Conservation (phyloP, 2,329 filamentous ascomycete species). For the Penicillium sp. region DNA sequence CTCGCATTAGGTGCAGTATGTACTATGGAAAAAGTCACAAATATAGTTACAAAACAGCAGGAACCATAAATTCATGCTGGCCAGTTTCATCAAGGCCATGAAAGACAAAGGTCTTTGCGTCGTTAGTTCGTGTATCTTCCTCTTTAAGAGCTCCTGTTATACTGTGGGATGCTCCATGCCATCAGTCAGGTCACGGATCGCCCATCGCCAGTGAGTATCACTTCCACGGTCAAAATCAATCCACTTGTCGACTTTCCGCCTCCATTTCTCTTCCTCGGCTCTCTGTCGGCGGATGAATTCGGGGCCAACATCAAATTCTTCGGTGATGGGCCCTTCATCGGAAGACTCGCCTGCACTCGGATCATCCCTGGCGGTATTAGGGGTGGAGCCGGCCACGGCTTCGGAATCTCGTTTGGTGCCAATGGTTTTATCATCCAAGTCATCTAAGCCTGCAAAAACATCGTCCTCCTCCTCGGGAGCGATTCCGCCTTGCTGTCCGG, state of each 20-base stretch:
- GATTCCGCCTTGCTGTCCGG: slow-evolving; percentile 36
- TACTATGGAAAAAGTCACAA: not conserved
- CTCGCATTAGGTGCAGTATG: not conserved
- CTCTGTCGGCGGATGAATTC: slow-evolving; percentile 87
- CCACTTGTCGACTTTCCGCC: slow-evolving; percentile 85
- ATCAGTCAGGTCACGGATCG: slow-evolving; percentile 52
- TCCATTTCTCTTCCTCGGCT: slow-evolving; percentile 90
- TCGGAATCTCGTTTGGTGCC: slow-evolving; percentile 21
- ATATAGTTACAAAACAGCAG: slow-evolving; percentile 18
- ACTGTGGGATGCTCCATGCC: slow-evolving; percentile 4
- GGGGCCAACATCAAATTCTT: slow-evolving; percentile 96
- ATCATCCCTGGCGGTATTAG: slow-evolving; percentile 37
- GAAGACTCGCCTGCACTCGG: slow-evolving; percentile 46
- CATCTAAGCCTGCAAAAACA: slow-evolving; percentile 91
- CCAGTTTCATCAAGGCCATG: slow-evolving; percentile 16
- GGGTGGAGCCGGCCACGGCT: slow-evolving; percentile 26
- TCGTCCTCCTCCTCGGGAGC: slow-evolving; percentile 83
- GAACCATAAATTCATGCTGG: slow-evolving; percentile 19
- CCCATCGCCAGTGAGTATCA: slow-evolving; percentile 72
- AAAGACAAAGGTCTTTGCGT: slow-evolving; percentile 14
- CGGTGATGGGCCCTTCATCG: slow-evolving; percentile 83
- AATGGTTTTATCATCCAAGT: slow-evolving; percentile 68
- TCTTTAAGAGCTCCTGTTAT: not conserved
- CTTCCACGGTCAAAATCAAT: slow-evolving; percentile 57
- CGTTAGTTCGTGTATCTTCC: slow-evolving; percentile 21